Evolutionary conservation across 2,329 filamentous ascomycete species (phyloP).

Genomic region (Penicillium sp.): DNA sequence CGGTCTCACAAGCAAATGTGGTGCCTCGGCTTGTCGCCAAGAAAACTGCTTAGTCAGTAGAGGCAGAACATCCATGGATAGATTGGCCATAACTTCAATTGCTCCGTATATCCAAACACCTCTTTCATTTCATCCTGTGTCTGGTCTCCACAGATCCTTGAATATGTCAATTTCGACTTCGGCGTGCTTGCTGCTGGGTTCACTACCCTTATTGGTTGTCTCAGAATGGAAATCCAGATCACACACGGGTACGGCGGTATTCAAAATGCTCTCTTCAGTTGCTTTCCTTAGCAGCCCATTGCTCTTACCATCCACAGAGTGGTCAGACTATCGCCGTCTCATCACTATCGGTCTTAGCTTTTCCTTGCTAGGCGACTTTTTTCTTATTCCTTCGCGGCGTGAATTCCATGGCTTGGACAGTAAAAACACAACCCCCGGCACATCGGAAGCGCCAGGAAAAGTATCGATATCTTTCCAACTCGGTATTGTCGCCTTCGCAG

Average conservation of each 20-base stretch:
- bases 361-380: slow-evolving; percentile 32
- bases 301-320: slow-evolving; percentile 20
- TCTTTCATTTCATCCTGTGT: background rate
- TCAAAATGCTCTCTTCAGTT: slow-evolving; percentile 35
- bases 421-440: background rate
- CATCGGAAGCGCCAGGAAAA: slow-evolving; percentile 2
- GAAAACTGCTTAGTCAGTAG: too few species aligned
- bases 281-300: slow-evolving; percentile 32
- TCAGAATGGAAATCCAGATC: slow-evolving; percentile 28
- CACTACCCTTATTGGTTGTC: slow-evolving; percentile 30
- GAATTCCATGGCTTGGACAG: slow-evolving; percentile 23
- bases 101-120: background rate
- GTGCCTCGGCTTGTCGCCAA: too few species aligned
- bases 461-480: slow-evolving; percentile 33
- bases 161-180: slow-evolving; percentile 7
- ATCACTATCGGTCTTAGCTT: slow-evolving; percentile 30
- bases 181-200: slow-evolving; percentile 26
- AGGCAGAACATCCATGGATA: background rate
- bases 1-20: too few species aligned
- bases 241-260: slow-evolving; percentile 29
- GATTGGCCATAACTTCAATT: background rate
- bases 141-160: background rate
- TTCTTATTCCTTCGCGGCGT: slow-evolving; percentile 28
- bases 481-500: slow-evolving; percentile 34
- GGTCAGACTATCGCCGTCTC: slow-evolving; percentile 20